Evolutionary conservation across 805 yeast species (phyloP), one percentile per base, ranked within the genome.

Genomic region (Yarrowia yakushimensis): DNA sequence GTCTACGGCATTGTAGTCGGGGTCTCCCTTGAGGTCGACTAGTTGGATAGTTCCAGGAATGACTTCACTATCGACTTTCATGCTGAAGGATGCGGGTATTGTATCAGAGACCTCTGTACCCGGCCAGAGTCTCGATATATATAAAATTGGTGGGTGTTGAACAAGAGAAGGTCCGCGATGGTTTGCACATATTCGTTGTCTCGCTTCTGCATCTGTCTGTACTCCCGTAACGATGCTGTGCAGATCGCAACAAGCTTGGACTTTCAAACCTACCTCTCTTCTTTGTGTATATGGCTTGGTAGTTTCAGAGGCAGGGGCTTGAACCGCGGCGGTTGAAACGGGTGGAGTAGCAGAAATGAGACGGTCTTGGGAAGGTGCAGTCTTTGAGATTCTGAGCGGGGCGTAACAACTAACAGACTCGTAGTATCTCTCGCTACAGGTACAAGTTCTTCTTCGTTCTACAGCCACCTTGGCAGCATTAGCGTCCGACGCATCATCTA

Each of bases 11-110:
- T 48, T 48, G 55, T 48, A 48, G 8, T 48, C 55, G 22, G 55
- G 55, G 30, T 48, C 55, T 48, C 55, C 55, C 27, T 48, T 48
- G 22, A 48, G 39, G 10, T 48, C 55, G 28, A 48, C 55, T 39
- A 48, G n/a, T n/a, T 48, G 55, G 39, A 48, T 48, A 30, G 55
- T 48, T 48, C 55, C 55, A 31, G 55, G 55, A 22, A 48, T 48
- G 55, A 48, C 55, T 31, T 48, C 55, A 4, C 25, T 8, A 30
- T 48, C 55, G 55, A 48, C 28, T 33, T 31, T 48, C 39, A 33
- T 48, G 28, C 23, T 48, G 52, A 12, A n/a, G 22, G 10, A 15
- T 12, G 23, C n/a, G 25, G 4, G n/a, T 41, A 22, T 15, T 30
- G 45, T 11, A 13, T 28, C 46, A 20, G n/a, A 25, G 30, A n/a